Conservation (phyloP, 306 rosid species). For the Crotalaria pallida region DNA sequence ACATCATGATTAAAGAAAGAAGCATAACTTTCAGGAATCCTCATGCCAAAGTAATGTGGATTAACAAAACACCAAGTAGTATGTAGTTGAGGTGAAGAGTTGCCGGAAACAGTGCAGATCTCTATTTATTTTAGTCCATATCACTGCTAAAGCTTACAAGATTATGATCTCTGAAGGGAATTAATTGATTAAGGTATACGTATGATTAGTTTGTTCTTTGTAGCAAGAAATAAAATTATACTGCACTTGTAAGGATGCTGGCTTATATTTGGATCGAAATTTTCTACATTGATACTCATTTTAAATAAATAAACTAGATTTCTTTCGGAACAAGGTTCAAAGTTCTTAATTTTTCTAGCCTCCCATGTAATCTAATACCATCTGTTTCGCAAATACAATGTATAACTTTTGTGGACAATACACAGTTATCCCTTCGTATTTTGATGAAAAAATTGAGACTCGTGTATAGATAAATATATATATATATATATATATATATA, state of each 20-base stretch:
- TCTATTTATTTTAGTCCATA: not conserved
- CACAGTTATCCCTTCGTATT: too few relatives aligned
- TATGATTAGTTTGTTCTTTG: slow-evolving; percentile 37
- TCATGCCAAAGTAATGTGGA: slow-evolving; percentile 14
- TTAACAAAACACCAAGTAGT: not conserved
- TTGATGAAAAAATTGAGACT: too few relatives aligned
- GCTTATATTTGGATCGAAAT: slow-evolving; percentile 3
- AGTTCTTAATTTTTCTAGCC: not conserved
- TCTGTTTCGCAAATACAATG: too few relatives aligned
- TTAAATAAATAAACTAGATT: not conserved
- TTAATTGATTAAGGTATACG: slow-evolving; percentile 24
- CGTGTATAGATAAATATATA: too few relatives aligned
- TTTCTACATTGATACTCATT: slow-evolving; percentile 16
- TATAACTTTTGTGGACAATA: too few relatives aligned
- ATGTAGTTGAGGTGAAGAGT: slow-evolving; percentile 11
- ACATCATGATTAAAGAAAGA: slow-evolving; percentile 22
- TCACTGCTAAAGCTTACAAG: slow-evolving; percentile 17
- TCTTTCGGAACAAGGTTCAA: not conserved
- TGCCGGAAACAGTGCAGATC: not conserved
- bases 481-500: too few relatives aligned
- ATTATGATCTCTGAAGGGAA: slow-evolving; percentile 16
- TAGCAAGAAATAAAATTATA: slow-evolving; percentile 19
- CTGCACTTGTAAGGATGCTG: slow-evolving; percentile 17
- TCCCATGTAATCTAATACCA: too few relatives aligned
- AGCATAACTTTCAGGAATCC: slow-evolving; percentile 13